Base-by-base conservation (phyloP, 2,329 filamentous ascomycete species). In the Microsporum canis region DNA sequence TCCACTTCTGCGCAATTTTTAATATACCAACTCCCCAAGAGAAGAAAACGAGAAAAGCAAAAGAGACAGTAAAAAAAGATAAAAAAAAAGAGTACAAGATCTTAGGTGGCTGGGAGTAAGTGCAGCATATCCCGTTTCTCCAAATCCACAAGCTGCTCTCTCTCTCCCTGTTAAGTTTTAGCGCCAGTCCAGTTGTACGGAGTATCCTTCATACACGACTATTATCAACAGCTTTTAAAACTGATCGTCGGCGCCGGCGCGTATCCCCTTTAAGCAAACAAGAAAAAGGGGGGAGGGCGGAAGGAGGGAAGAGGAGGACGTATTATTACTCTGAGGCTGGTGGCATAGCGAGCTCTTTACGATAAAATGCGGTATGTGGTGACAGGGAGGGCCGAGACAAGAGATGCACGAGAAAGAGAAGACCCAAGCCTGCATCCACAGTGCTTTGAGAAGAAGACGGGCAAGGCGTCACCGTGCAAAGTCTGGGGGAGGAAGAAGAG, bases 271-370 rank as follows among this genome's bases (percentile, higher is more conserved):
- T 5, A 17, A 12, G 47, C 5, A 31, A 53, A 53, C 17, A 23
- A 23, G 17, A 23, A 23, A 23, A 23, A 23, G 17, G 17, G 17
- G 17, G 17, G 17, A 23, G 17, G 39, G 39, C 39, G 39, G 39
- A 43, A 14, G 39, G 39, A n/a, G n/a, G 23, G 10, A 5, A 23
- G 38, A 33, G 17, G 51, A 14, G 29, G 12, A 33, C 29, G 29
- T 33, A 14, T 23, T 57, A 57, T 57, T 57, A 57, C 55, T 57
- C 23, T 38, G 55, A 57, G 55, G 33, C 14, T 39, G 23, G 55
- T 38, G 51, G 27, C 51, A 56, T 56, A 31, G n/a, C 38, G 55
- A 6, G 12, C 10, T 57, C 55, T 57, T 57, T 57, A 57, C 55
- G 38, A 31, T 53, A n/a, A 23, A 23, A 27, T 31, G 55, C 34